Base-by-base conservation (phyloP, 2,329 filamentous ascomycete species). In the Talaromyces funiculosus region DNA sequence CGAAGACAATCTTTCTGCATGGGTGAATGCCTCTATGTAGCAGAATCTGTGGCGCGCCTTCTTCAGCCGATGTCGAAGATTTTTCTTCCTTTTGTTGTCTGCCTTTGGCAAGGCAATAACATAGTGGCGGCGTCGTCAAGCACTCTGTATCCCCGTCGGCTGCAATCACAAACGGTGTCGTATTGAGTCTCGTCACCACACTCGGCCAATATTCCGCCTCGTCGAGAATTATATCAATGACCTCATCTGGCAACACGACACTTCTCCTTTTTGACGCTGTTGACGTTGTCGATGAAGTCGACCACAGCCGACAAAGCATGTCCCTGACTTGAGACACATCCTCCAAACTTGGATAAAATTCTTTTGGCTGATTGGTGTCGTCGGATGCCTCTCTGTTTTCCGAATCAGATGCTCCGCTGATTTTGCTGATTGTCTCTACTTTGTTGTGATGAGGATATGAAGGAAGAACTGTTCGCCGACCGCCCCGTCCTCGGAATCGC, bases 181-280 rank as follows among this genome's bases (percentile, higher is more conserved):
- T 59, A 12, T 57, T 42, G 60, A 73, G 63, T 4, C 22, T 59
- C 31, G 61, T 57, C 51, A 63, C 61, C 42, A 66, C 58, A 14
- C 63, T 67, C 4, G 66, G 64, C 67, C 67, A 68, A 49, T 68
- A 68, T 42, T 68, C 75, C 1, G 74, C 75, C 29, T 66, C 67
- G 62, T 77, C 75, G 35, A 77, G 59, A 43, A 76, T 76, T 62
- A 73, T 64, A 66, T 77, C 75, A 26, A 75, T 66, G 33, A 77
- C 66, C 54, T 77, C 75, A n/a, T 64, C 61, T 0, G 75, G 75
- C 1, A 77, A 67, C 64, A 18, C 38, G 62, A 64, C 4, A 55
- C n/a, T 35, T 35, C 38, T 7, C 14, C 51, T 16, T 65, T 35
- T 47, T 64, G 57, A 61, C 9, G n/a, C 16, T 6, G 43, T 26